These are phyloP conservation scores for Puccinia horiana DNA, from an alignment of 1,284 basidiomycete species.

Conservation along the genomic window DNA sequence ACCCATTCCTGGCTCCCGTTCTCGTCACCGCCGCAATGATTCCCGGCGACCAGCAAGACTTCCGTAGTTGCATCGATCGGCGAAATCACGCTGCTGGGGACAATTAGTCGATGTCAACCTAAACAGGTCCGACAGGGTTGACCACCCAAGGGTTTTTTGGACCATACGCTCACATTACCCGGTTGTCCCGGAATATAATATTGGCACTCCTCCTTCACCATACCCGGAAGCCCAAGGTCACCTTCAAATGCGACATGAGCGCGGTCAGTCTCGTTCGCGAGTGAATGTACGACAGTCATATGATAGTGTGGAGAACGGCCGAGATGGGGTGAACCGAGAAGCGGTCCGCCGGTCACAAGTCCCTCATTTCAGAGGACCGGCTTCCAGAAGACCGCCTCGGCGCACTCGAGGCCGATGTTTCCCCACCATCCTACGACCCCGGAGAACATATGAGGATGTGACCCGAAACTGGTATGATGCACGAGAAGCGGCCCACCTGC, in stretches of 20 bases:
- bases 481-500: too few relatives aligned
- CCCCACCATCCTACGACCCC: too few relatives aligned
- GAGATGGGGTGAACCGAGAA: too few relatives aligned
- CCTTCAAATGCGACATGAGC: not conserved
- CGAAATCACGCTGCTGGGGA: not conserved
- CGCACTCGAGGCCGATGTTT: too few relatives aligned
- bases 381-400: too few relatives aligned
- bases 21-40: not conserved
- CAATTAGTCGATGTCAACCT: not conserved
- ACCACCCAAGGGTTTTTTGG: conserved; percentile 16
- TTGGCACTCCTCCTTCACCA: not conserved
- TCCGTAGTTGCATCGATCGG: not conserved
- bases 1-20: not conserved
- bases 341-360: too few relatives aligned
- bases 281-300: not conserved
- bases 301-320: not conserved
- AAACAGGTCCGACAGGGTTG: not conserved
- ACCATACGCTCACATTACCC: not conserved
- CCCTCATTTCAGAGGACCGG: too few relatives aligned
- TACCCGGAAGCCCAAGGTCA: not conserved
- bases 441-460: too few relatives aligned
- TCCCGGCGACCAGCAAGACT: not conserved
- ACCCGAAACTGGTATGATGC: too few relatives aligned
- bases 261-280: not conserved
- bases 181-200: not conserved